A percentile compares a stretch with the other conserved stretches of the same genome.
phyloP scores from a whole-genome alignment of 306 rosid species.

The Canavalia gladiata region DNA sequence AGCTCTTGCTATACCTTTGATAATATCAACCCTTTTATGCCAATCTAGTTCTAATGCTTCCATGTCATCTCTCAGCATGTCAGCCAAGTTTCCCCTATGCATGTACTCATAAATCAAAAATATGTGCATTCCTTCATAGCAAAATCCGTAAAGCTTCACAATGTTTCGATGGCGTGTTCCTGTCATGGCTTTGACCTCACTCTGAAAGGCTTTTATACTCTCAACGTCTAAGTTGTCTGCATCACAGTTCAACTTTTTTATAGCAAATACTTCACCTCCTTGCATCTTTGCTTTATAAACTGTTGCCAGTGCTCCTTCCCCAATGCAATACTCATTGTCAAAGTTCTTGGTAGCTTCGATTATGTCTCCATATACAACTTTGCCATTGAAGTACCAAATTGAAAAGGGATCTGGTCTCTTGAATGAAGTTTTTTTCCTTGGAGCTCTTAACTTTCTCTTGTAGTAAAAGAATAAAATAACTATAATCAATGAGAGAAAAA shows the following conservation, averaged over 20 bases:
- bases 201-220: slow-evolving; percentile 48
- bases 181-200: slow-evolving; percentile 55
- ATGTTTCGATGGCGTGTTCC: slow-evolving; percentile 60
- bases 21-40: slow-evolving; percentile 48
- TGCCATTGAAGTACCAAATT: slow-evolving; percentile 60
- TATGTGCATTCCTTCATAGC: slow-evolving; percentile 51
- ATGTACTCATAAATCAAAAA: slow-evolving; percentile 60
- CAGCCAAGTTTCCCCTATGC: slow-evolving; percentile 55
- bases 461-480: slow-evolving; percentile 13
- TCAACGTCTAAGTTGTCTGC: slow-evolving; percentile 45
- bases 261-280: slow-evolving; percentile 61
- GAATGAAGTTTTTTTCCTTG: background rate
- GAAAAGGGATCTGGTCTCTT: slow-evolving; percentile 43
- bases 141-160: slow-evolving; percentile 64
- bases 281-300: slow-evolving; percentile 53
- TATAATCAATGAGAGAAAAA: slow-evolving; percentile 32
- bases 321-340: slow-evolving; percentile 52
- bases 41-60: slow-evolving; percentile 53
- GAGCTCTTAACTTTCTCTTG: slow-evolving; percentile 37
- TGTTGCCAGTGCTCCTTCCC: slow-evolving; percentile 57
- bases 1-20: slow-evolving; percentile 58
- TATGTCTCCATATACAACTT: slow-evolving; percentile 55
- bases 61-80: slow-evolving; percentile 41
- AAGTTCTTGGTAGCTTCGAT: slow-evolving; percentile 56
- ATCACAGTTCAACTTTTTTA: slow-evolving; percentile 56